Percentiles rank a stretch among this genome's conserved stretches.
Evolutionary conservation across 169 alveolate species (phyloP).

Genomic region (Eimeria nieschulzi): DNA sequence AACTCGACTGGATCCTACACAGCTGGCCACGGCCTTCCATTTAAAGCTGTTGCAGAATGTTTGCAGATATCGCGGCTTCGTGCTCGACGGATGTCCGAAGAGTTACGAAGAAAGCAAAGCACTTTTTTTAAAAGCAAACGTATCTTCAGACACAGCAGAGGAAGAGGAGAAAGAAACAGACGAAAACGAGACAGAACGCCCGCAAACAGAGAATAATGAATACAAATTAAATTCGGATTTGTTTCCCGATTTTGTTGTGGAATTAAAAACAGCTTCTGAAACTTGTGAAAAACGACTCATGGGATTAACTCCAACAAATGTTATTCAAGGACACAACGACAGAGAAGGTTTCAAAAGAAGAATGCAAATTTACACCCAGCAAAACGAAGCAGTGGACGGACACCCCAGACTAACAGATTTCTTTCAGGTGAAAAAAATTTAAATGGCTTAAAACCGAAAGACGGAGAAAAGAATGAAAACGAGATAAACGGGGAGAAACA

Average conservation of each 20-base stretch:
- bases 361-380: neutral
- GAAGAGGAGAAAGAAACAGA: neutral
- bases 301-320: neutral
- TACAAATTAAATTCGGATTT: no score
- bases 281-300: neutral
- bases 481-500: neutral
- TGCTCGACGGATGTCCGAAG: conserved; percentile 91
- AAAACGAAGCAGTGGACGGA: conserved; percentile 27
- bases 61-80: conserved; percentile 80
- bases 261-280: neutral
- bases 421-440: neutral
- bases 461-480: neutral
- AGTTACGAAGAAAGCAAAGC: conserved; percentile 82
- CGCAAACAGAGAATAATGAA: neutral
- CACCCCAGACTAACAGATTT: conserved; percentile 27
- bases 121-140: conserved; percentile 70
- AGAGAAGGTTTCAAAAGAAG: conserved; percentile 53
- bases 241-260: neutral
- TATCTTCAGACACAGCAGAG: neutral
- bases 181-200: neutral
- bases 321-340: conserved; percentile 26
- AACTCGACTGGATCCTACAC: conserved; percentile 9
- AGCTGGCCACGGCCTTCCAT: conserved; percentile 9
- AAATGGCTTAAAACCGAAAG: neutral
- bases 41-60: conserved; percentile 23